Evolutionary conservation across 495 filamentous ascomycete species (phyloP), one percentile per base, ranked within the genome.

Genomic region (Thozetella sp.): DNA sequence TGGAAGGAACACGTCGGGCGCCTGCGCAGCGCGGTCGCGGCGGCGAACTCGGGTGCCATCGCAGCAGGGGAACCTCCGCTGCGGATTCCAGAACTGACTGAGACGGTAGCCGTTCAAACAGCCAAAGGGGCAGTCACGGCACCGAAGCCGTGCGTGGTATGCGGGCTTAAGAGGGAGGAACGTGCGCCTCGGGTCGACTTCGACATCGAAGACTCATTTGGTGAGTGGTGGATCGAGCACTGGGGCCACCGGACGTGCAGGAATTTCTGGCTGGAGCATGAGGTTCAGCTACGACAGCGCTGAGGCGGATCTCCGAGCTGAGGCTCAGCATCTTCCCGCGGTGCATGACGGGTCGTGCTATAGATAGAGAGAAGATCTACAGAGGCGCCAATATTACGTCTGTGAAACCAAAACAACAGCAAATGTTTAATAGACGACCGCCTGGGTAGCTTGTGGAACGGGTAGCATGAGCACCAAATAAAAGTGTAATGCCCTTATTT

Each of bases 191-290:
- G 83, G 63, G 78, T 96, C 25, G 93, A 97, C 71, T 78, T 88
- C 25, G 78, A 86, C 56, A 88, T 96, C 20, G 85, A 92, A 62
- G 95, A 97, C 76, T 92, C 88, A 71, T 93, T 96, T 77, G 92
- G 91, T 40, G 93, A 97, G 73, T 97, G 92, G 92, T 99, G 95
- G 95, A 81, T 89, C 15, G 91, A 96, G 34, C 88, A 93, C 72
- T 96, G 92, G 92, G 88, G 90, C 0, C 90, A 97, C 76, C 74
- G 86, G 17, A 84, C 84, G 55, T 99, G 95, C 72, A 83, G 83
- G 67, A 84, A 83, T 56, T 97, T 97, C 65, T 99, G 95, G 95
- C 76, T 89, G 53, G 81, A 83, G 63, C 88, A 96, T 72, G 87
- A 86, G 64, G 74, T 74, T 20, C 74, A 80, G 53, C 77, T 96